Conservation (phyloP, 345 rosid genomes). For the Salix brachista region DNA sequence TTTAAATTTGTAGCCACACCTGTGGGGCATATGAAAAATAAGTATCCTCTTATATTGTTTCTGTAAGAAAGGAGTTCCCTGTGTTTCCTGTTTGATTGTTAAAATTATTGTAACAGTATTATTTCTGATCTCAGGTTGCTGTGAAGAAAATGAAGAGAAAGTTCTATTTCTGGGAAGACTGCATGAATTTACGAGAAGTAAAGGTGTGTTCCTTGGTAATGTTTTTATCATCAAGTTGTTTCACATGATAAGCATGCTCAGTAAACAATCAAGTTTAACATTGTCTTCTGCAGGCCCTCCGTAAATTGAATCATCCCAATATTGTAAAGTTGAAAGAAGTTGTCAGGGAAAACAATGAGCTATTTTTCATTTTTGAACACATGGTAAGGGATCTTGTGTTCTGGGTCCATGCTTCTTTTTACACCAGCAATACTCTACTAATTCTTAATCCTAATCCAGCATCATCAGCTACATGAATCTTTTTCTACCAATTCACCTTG, state of each 20-base stretch:
- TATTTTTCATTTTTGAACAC: constrained; percentile 89
- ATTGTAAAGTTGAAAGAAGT: constrained; percentile 88
- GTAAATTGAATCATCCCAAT: constrained; percentile 76
- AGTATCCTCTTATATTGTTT: neutral
- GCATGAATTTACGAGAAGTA: constrained; percentile 83
- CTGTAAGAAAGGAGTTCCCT: neutral
- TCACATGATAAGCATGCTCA: neutral
- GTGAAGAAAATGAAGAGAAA: constrained; percentile 95
- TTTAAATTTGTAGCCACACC: neutral
- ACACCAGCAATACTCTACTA: neutral
- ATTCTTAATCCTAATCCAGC: neutral
- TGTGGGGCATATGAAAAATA: neutral
- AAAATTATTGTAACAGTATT: neutral
- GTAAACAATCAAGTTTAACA: neutral
- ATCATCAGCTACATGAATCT: neutral
- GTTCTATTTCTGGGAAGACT: constrained; percentile 89
- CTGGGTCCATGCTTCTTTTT: neutral
- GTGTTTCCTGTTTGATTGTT: neutral
- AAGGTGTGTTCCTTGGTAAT: constrained; percentile 44
- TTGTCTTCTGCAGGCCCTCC: constrained; percentile 69
- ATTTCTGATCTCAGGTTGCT: constrained; percentile 60
- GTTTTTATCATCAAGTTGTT: neutral
- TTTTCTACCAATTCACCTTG: neutral
- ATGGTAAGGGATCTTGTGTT: constrained; percentile 53
- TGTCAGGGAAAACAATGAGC: constrained; percentile 77